These are phyloP conservation scores for Cercospora citrullina DNA, from an alignment of 2,329 filamentous ascomycete species.

Conservation along the genomic window DNA sequence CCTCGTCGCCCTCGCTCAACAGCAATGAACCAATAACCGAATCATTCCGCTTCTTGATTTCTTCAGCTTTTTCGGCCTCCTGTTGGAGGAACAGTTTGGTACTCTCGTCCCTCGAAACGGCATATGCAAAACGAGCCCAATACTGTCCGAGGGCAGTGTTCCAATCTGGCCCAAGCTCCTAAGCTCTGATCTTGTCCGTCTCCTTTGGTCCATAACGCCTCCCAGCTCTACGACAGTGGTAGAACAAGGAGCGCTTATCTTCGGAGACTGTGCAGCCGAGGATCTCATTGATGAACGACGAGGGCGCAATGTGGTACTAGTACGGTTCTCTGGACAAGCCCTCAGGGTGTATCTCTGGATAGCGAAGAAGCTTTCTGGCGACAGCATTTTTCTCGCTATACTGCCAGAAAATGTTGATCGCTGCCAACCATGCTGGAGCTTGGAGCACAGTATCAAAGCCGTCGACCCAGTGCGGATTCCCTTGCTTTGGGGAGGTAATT, in stretches of 20 bases:
- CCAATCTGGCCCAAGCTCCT: background rate
- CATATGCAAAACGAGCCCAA: background rate
- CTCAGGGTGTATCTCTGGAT: background rate
- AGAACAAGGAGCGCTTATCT: background rate
- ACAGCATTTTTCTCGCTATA: background rate
- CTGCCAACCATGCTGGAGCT: background rate
- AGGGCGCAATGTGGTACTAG: conserved; percentile 8
- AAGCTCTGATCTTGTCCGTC: background rate
- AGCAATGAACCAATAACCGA: background rate
- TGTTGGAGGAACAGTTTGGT: background rate
- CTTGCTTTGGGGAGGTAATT: background rate
- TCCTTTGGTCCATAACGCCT: background rate
- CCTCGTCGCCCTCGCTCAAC: background rate
- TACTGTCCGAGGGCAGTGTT: background rate
- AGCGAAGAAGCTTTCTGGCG: background rate
- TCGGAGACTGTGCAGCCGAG: background rate
- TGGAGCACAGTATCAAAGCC: background rate
- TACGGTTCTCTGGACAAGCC: background rate
- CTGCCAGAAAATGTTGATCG: conserved; percentile 4
- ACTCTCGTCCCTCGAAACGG: background rate
- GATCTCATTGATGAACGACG: background rate
- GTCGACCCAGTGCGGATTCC: background rate
- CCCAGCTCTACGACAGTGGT: background rate
- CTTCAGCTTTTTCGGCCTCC: background rate
- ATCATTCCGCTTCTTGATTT: background rate